phyloP scores from a whole-genome alignment of 139 green algal genomes.

The Chlorella vulgaris region DNA sequence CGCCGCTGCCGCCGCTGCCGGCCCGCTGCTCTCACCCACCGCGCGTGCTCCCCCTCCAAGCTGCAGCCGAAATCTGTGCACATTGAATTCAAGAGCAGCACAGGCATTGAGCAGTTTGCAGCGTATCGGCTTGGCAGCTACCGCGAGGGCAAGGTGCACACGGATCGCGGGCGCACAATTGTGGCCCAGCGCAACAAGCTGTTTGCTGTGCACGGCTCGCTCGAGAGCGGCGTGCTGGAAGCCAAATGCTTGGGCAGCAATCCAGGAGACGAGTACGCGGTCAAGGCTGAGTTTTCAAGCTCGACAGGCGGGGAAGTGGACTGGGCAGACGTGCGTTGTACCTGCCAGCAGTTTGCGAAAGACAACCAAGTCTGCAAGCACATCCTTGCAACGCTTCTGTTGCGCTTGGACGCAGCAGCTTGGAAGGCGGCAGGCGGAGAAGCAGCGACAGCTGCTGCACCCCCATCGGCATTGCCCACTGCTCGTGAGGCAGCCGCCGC shows the following conservation, averaged over 20 bases:
- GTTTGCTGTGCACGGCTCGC: not conserved
- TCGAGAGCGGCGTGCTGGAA: not conserved
- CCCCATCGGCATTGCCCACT: not conserved
- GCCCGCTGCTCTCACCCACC: not conserved
- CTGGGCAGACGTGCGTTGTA: not conserved
- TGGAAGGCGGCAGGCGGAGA: not conserved
- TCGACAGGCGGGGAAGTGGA: not conserved
- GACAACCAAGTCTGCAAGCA: not conserved
- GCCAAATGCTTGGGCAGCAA: not conserved
- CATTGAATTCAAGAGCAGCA: not conserved
- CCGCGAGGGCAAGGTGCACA: not conserved
- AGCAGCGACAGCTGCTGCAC: not conserved
- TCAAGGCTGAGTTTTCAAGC: not conserved
- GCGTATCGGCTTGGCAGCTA: not conserved
- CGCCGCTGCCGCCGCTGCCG: too few species aligned
- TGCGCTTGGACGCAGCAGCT: not conserved
- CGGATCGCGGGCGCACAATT: not conserved
- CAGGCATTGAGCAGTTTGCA: not conserved
- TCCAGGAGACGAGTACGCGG: not conserved
- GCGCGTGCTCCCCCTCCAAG: not conserved
- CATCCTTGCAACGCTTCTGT: not conserved
- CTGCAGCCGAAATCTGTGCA: not conserved
- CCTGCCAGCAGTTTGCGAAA: not conserved
- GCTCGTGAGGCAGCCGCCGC: not conserved
- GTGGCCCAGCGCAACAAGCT: not conserved